A percentile compares a stretch with the other conserved stretches of the same genome.
phyloP scores from a whole-genome alignment of 306 rosid genomes.

The Rubus idaeus region DNA sequence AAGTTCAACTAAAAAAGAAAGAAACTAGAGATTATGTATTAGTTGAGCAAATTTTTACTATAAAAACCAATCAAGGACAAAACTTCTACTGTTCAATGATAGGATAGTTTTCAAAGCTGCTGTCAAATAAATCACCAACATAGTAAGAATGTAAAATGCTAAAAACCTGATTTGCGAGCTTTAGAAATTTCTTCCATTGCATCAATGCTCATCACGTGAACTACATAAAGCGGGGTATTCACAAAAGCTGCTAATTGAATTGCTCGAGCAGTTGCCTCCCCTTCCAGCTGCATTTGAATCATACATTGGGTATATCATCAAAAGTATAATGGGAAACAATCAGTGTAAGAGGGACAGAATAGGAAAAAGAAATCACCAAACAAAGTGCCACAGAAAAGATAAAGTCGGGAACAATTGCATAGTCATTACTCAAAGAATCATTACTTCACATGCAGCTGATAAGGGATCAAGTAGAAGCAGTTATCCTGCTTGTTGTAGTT shows the following conservation, averaged over 20 bases:
- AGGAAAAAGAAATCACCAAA: neutral
- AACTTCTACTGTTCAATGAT: neutral
- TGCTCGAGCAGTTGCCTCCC: slow-evolving; percentile 95
- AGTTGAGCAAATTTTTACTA: neutral
- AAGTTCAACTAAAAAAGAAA: neutral
- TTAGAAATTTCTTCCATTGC: slow-evolving; percentile 94
- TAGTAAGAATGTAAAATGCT: slow-evolving; percentile 3
- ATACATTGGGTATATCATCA: slow-evolving; percentile 12
- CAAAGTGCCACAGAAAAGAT: neutral
- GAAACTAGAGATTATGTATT: neutral
- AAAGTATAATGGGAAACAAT: slow-evolving; percentile 6
- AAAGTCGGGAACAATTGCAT: neutral
- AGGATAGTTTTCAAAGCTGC: neutral
- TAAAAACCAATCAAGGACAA: neutral
- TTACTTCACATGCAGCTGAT: neutral
- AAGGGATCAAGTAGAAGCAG: slow-evolving; percentile 11
- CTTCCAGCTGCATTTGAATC: slow-evolving; percentile 71
- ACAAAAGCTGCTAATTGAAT: slow-evolving; percentile 78
- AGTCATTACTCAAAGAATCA: neutral
- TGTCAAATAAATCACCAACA: neutral
- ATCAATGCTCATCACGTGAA: slow-evolving; percentile 98
- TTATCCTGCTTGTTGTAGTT: slow-evolving; percentile 5
- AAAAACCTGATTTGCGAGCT: slow-evolving; percentile 82
- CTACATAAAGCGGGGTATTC: slow-evolving; percentile 86
- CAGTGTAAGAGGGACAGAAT: neutral